Evolutionary conservation across 2,329 filamentous ascomycete species (phyloP), one percentile per base, ranked within the genome.

Genomic region (Corynespora cassiicola): DNA sequence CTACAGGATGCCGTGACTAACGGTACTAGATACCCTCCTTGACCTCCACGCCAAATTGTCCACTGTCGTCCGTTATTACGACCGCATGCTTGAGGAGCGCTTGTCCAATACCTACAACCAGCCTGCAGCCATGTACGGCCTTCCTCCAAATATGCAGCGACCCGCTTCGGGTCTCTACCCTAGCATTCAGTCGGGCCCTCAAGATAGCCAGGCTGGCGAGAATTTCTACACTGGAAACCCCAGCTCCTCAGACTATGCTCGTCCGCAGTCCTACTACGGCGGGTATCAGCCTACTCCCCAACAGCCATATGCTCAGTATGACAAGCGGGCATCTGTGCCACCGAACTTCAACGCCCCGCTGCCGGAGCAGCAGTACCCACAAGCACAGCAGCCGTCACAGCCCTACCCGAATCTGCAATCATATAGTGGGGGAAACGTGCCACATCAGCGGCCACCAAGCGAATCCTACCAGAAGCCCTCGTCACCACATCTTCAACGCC

Each of bases 41-140:
- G 94, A 99, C 66, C 76, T 99, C 0, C 94, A 99, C 65, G 88
- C 90, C 12, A 99, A 99, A 66, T 76, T 99, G 16, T 94, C 92
- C 0, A 96, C 92, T 0, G 94, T 97, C 17, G 94, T 99, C 5
- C 84, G 94, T 21, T 97, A 97, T 65, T 99, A 99, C 63, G 94
- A 99, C 68, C 85, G 90, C 25, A 97, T 99, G 94, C 79, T 99
- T 11, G 94, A 99, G 69, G 94, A 99, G 49, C 84, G 94, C 24
- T 77, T 99, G 17, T 95, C 90, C 7, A 95, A 87, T 66, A 92
- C 94, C 2, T 97, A 97, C 65, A 87, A 84, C 49, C 89, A 95
- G 58, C 87, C 92, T 23, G 61, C 65, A 21, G 66, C 73, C 22
- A 68, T 69, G 50, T 70, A 70, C 29, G 61, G 63, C 17, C 54